Evolutionary conservation across 106 monocot genomes (phyloP).

Genomic region (Allium cepa): DNA sequence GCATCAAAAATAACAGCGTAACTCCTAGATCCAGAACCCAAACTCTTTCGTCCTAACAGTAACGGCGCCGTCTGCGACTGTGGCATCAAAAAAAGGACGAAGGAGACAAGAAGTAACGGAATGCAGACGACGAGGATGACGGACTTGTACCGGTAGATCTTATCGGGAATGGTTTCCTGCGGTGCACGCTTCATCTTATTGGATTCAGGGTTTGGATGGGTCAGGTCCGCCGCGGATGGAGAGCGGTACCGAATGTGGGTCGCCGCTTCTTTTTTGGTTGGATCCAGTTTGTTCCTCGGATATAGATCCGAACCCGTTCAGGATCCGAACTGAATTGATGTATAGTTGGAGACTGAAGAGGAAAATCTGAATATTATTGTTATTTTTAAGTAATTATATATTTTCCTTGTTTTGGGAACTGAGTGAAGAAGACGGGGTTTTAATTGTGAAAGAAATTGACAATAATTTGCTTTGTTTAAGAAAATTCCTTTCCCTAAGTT

Average conservation of each 20-base stretch:
- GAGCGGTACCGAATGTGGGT: conserved; percentile 68
- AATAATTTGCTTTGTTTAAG: too few relatives aligned
- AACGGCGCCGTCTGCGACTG: conserved; percentile 15
- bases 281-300: background rate
- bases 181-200: conserved; percentile 57
- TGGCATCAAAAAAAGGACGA: conserved; percentile 71
- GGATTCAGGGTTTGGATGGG: conserved; percentile 19
- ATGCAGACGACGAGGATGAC: conserved; percentile 46
- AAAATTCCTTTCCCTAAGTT: too few relatives aligned
- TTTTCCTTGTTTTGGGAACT: too few relatives aligned
- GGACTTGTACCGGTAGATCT: conserved; percentile 52
- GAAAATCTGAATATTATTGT: too few relatives aligned
- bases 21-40: conserved; percentile 21
- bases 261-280: conserved; percentile 8
- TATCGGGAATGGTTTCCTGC: conserved; percentile 38
- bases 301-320: background rate
- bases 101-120: conserved; percentile 48
- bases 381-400: too few relatives aligned
- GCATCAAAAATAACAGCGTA: conserved; percentile 91
- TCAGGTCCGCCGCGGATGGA: conserved; percentile 58
- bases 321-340: conserved; percentile 3
- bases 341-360: too few relatives aligned
- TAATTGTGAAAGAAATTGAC: too few relatives aligned
- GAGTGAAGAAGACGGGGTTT: too few relatives aligned
- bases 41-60: conserved; percentile 23